phyloP scores from a whole-genome alignment of 2,329 filamentous ascomycete species.

The Raffaelea arxii region DNA sequence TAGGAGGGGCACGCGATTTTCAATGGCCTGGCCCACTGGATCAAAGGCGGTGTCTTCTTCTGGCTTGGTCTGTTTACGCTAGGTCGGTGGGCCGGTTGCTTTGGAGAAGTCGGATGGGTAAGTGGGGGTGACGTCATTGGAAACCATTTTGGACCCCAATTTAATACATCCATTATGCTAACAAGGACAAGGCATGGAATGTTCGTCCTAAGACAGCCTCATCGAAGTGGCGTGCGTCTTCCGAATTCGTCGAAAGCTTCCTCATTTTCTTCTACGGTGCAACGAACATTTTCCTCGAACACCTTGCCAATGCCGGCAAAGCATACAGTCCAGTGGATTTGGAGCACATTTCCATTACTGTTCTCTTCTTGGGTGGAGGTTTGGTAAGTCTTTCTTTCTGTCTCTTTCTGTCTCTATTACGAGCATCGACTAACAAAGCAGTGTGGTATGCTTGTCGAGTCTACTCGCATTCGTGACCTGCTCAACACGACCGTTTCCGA shows the following conservation, averaged over 20 bases:
- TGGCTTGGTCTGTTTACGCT: conserved; percentile 83
- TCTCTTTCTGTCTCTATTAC: not conserved
- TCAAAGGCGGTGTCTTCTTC: conserved; percentile 93
- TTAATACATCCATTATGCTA: not conserved
- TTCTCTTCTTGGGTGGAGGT: conserved; percentile 90
- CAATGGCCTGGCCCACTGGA: conserved; percentile 82
- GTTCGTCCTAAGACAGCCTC: conserved; percentile 52
- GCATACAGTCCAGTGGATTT: conserved; percentile 71
- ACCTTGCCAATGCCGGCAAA: conserved; percentile 60
- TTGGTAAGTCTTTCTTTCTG: conserved; percentile 45
- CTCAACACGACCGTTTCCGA: conserved; percentile 45
- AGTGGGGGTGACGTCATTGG: conserved; percentile 18
- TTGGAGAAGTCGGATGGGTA: conserved; percentile 80
- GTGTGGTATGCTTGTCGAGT: conserved; percentile 82
- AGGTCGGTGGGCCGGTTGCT: conserved; percentile 83
- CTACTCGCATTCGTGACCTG: conserved; percentile 54
- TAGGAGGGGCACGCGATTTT: conserved; percentile 63
- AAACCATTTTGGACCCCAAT: not conserved
- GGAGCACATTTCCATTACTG: conserved; percentile 85
- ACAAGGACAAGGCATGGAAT: conserved; percentile 62
- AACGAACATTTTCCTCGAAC: conserved; percentile 88
- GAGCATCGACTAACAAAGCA: conserved; percentile 19
- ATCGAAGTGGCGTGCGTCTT: conserved; percentile 62
- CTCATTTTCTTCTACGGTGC: conserved; percentile 85
- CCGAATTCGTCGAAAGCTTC: conserved; percentile 82